Evolutionary conservation across 305 asterid genomes (phyloP).

Genomic region (Rubia peregrina): DNA sequence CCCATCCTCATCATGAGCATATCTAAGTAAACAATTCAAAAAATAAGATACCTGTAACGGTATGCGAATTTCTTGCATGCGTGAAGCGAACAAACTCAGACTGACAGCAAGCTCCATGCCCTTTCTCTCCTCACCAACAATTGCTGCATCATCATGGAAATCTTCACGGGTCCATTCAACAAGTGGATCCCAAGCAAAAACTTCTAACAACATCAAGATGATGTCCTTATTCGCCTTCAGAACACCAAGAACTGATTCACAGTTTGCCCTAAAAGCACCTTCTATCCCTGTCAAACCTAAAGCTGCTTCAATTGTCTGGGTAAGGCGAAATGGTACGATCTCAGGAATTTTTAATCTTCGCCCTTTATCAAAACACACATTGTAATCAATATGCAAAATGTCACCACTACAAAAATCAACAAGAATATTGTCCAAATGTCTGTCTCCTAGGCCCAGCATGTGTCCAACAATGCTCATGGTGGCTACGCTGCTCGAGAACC

Average conservation of each 20-base stretch:
- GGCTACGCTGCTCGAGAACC: slow-evolving; percentile 96
- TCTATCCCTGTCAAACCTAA: slow-evolving; percentile 92
- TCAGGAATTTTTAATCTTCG: slow-evolving; percentile 93
- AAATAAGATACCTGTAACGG: slow-evolving; percentile 75
- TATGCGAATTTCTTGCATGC: slow-evolving; percentile 96
- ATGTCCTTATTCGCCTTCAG: slow-evolving; percentile 93
- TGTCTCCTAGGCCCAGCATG: slow-evolving; percentile 89
- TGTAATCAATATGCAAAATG: slow-evolving; percentile 94
- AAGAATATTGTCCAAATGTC: slow-evolving; percentile 98
- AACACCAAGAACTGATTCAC: slow-evolving; percentile 92
- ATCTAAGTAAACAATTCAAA: background rate
- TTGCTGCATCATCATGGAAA: slow-evolving; percentile 98
- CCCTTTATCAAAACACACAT: slow-evolving; percentile 99
- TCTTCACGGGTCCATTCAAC: slow-evolving; percentile 99
- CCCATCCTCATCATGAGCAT: slow-evolving; percentile 5
- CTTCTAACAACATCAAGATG: slow-evolving; percentile 87
- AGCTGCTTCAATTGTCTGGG: slow-evolving; percentile 96
- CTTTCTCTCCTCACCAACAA: slow-evolving; percentile 97
- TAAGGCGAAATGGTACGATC: slow-evolving; percentile 98
- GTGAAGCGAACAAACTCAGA: slow-evolving; percentile 95
- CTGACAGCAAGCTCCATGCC: slow-evolving; percentile 99
- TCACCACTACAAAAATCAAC: slow-evolving; percentile 92
- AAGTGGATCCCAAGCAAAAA: slow-evolving; percentile 98
- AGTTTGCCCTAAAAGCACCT: slow-evolving; percentile 90
- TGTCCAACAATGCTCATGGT: slow-evolving; percentile 98